Base-by-base conservation (phyloP, 2,329 filamentous ascomycete genomes). In the Cytospora chrysosperma region DNA sequence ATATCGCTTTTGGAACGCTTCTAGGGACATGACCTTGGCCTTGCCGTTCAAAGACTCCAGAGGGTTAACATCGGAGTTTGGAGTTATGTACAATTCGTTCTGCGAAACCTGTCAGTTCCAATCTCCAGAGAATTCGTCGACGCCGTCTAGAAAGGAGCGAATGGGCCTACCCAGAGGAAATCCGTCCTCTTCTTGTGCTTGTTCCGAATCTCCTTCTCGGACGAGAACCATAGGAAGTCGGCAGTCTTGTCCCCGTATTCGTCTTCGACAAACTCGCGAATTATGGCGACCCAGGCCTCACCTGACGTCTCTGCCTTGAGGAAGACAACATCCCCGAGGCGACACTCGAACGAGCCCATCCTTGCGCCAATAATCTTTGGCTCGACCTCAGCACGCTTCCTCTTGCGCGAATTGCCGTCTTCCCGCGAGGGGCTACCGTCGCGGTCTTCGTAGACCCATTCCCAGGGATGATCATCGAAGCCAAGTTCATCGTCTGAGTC, bases 191-290 rank as follows among this genome's bases (percentile, higher is more conserved):
- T 96, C 77, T 91, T 94, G 63, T 87, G 85, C 72, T 88, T 90
- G 70, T 91, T 95, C 30, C 89, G 86, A 65, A 97, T 92, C 76
- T 98, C 94, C 71, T 90, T 91, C 70, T 96, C 91, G 0, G 91
- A 92, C 0, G 91, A 93, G 73, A 99, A 97, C 95, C 95, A 99
- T 83, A 97, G 89, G 72, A 99, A 95, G 67, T 89, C 90, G 61
- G 91, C 94, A 28, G 88, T 87, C 80, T 92, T 97, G 51, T 90
- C 85, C 4, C 87, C 88, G 15, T 90, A 88, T 24, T 91, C 88
- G 34, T 88, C 85, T 53, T 94, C 88, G 47, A 88, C 74, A 69
- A 99, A 97, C 51, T 91, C 88, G 70, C 89, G 90, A 59, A 97
- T 89, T 66, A 99, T 87, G 37, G 92, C 95, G 3, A 96, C 90